Conservation (phyloP, 192 early-diverging fungal genomes). For the Mortierella hygrophila region DNA sequence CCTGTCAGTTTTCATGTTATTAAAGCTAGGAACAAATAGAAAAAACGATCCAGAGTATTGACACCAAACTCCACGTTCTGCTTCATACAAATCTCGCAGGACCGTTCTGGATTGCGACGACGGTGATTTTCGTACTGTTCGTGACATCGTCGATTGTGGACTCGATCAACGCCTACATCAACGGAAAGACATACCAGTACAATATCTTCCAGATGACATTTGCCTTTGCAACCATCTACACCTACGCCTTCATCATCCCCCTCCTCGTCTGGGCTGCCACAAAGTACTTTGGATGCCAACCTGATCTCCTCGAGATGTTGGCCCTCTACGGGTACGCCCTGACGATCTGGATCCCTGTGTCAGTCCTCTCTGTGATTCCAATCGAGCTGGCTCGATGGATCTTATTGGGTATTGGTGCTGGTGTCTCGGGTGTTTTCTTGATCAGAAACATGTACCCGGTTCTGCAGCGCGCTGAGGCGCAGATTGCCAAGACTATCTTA, state of each 20-base stretch:
- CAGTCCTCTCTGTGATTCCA: constrained; percentile 87
- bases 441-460: constrained; percentile 72
- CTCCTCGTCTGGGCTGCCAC: constrained; percentile 82
- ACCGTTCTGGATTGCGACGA: constrained; percentile 98
- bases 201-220: constrained; percentile 88
- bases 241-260: constrained; percentile 81
- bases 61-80: background rate
- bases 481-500: constrained; percentile 76
- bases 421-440: constrained; percentile 75
- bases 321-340: constrained; percentile 93
- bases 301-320: constrained; percentile 88
- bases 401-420: constrained; percentile 82
- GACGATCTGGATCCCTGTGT: constrained; percentile 94
- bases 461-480: constrained; percentile 76
- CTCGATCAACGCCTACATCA: constrained; percentile 80
- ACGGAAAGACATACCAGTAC: constrained; percentile 69
- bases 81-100: constrained; percentile 56
- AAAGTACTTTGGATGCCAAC: constrained; percentile 88
- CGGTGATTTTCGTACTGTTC: constrained; percentile 96
- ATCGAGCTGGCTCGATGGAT: constrained; percentile 86
- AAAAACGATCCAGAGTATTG: background rate
- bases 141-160: constrained; percentile 92
- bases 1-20: background rate
- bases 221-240: constrained; percentile 86
- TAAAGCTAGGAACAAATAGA: no score